Evolutionary conservation across 176 grass and related monocot genomes (phyloP).

Genomic region (Hsuehochloa calcarea): DNA sequence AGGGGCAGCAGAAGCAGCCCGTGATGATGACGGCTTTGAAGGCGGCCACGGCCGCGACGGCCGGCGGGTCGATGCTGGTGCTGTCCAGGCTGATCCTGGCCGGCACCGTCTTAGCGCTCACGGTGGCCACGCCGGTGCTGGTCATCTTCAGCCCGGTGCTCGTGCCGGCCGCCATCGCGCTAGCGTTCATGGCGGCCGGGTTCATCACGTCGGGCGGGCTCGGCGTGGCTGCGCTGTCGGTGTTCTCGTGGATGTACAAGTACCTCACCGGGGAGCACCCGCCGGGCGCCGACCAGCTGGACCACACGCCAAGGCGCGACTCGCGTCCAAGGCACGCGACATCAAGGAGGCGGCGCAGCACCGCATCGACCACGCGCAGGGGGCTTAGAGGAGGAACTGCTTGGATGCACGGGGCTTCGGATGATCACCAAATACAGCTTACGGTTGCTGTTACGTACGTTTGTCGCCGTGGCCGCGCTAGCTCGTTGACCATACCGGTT

Average conservation of each 20-base stretch:
- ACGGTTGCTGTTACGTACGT: not conserved
- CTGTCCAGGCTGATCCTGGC: slow-evolving; percentile 74
- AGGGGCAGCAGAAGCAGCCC: slow-evolving; percentile 46
- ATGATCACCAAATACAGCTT: not conserved
- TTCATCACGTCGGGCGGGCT: slow-evolving; percentile 76
- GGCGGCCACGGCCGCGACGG: slow-evolving; percentile 57
- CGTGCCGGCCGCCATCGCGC: slow-evolving; percentile 59
- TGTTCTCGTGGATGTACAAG: slow-evolving; percentile 98
- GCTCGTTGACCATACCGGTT: not conserved
- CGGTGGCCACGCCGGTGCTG: slow-evolving; percentile 75
- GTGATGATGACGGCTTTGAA: slow-evolving; percentile 55
- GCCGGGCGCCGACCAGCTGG: slow-evolving; percentile 79
- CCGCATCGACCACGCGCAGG: slow-evolving; percentile 58
- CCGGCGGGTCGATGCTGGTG: slow-evolving; percentile 67
- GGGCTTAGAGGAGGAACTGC: slow-evolving; percentile 18
- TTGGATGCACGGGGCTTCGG: not conserved
- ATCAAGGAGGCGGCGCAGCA: slow-evolving; percentile 80
- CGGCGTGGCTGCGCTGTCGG: slow-evolving; percentile 79
- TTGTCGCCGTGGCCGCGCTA: not conserved
- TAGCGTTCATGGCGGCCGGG: slow-evolving; percentile 57
- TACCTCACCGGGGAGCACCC: slow-evolving; percentile 88
- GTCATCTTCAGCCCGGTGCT: slow-evolving; percentile 96
- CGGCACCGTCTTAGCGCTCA: slow-evolving; percentile 71
- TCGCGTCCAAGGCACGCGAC: slow-evolving; percentile 74
- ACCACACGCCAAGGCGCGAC: slow-evolving; percentile 70